These are phyloP conservation scores for Narthecium ossifragum DNA, from an alignment of 106 monocot species.

Conservation along the genomic window DNA sequence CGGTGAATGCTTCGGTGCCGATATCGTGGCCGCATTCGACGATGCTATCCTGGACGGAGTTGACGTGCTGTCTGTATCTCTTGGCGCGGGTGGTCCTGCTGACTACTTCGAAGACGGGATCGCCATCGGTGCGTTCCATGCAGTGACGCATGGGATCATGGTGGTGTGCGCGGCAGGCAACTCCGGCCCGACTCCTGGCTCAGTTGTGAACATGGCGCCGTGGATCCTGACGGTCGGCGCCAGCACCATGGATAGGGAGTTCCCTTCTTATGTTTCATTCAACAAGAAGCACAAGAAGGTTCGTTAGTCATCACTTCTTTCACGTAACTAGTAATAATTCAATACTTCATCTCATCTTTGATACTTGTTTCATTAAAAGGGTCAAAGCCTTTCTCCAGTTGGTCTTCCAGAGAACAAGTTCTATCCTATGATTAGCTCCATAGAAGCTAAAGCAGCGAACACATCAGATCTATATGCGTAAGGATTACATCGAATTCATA, in stretches of 20 bases:
- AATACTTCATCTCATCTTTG: too few species aligned
- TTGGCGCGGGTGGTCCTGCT: conserved; percentile 14
- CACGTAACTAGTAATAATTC: too few species aligned
- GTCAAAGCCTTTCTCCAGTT: conserved; percentile 30
- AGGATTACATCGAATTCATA: conserved; percentile 3
- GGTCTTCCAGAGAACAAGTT: conserved; percentile 14
- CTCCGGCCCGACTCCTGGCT: conserved; percentile 21
- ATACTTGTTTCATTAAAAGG: conserved; percentile 22
- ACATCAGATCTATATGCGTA: conserved; percentile 23
- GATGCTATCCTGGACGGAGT: conserved; percentile 53
- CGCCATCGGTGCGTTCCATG: conserved; percentile 54
- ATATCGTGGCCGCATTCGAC: conserved; percentile 56
- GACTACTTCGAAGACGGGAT: conserved; percentile 35
- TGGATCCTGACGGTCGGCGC: conserved; percentile 60
- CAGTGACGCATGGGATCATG: conserved; percentile 34
- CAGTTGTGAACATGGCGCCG: conserved; percentile 45
- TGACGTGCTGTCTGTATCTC: conserved; percentile 46
- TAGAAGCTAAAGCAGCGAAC: conserved; percentile 18
- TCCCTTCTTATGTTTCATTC: conserved; percentile 21
- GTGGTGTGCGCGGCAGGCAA: conserved; percentile 49
- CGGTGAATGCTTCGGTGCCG: conserved; percentile 36
- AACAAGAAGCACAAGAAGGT: conserved; percentile 34
- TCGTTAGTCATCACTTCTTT: too few species aligned
- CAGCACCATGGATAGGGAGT: conserved; percentile 51
- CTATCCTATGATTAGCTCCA: conserved; percentile 38